Evolutionary conservation across 305 asterid species (phyloP).

Genomic region (Fraxinus sp.): DNA sequence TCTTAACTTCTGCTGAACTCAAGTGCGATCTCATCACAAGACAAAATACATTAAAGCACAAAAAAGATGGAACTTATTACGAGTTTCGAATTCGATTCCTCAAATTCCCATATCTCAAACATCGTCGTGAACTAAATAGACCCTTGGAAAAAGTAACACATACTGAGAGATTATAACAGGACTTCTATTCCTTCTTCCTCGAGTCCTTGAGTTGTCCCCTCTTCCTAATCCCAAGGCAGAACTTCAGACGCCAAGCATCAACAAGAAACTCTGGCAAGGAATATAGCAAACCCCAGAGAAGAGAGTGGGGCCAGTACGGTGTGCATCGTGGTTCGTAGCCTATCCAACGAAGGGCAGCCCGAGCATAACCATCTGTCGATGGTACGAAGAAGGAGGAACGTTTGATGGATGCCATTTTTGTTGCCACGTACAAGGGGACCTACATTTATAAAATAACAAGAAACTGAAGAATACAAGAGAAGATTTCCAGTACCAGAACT

Average conservation of each 20-base stretch:
- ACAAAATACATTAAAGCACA: neutral
- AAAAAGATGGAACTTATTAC: neutral
- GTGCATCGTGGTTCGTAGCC: constrained; percentile 95
- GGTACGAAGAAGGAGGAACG: constrained; percentile 89
- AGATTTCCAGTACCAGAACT: neutral
- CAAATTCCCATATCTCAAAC: neutral
- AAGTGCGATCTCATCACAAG: neutral
- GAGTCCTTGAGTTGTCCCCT: constrained; percentile 80
- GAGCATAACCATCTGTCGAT: constrained; percentile 83
- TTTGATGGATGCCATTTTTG: constrained; percentile 92
- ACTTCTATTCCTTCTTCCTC: constrained; percentile 65
- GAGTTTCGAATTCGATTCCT: neutral
- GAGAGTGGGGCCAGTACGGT: constrained; percentile 95
- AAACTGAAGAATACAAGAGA: neutral
- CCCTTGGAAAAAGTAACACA: neutral
- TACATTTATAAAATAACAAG: constrained; percentile 24
- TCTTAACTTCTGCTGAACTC: neutral
- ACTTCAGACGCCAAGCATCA: constrained; percentile 79
- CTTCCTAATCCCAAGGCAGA: constrained; percentile 69
- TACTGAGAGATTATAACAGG: neutral
- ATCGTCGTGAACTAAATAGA: neutral
- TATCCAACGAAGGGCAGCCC: constrained; percentile 73
- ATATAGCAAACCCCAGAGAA: constrained; percentile 62
- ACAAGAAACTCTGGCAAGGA: constrained; percentile 62
- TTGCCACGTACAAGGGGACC: constrained; percentile 93